These are phyloP conservation scores for Ustilago trichophora DNA, from an alignment of 1,284 basidiomycete species.

Conservation along the genomic window DNA sequence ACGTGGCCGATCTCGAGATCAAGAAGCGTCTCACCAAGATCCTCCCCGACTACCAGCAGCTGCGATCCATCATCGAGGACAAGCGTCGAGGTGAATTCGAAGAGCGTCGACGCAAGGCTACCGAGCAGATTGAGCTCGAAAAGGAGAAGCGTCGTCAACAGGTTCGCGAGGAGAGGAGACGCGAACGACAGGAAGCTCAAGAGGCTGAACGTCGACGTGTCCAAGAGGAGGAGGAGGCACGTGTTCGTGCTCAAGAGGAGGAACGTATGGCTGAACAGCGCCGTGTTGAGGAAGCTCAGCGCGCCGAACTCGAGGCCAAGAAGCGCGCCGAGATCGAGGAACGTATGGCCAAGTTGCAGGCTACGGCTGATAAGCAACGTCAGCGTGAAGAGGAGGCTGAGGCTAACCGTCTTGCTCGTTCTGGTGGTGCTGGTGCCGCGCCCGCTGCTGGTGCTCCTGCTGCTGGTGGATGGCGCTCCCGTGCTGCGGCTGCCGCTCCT, in stretches of 20 bases:
- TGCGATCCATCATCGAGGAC: constrained; percentile 73
- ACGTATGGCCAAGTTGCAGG: constrained; percentile 58
- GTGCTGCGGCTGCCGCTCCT: constrained; percentile 10
- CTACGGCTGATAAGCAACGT: constrained; percentile 55
- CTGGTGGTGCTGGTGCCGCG: constrained; percentile 12
- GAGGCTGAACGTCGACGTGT: constrained; percentile 55
- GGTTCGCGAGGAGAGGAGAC: constrained; percentile 40
- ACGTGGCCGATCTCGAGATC: constrained; percentile 77
- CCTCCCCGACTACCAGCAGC: constrained; percentile 77
- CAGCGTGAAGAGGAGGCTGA: constrained; percentile 57
- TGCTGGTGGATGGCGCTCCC: not conserved
- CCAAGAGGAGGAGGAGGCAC: constrained; percentile 52
- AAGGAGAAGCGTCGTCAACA: constrained; percentile 75
- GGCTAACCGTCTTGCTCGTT: constrained; percentile 20
- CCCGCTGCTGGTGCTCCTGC: constrained; percentile 7
- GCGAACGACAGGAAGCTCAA: constrained; percentile 50
- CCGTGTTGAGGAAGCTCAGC: constrained; percentile 55
- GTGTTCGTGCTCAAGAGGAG: constrained; percentile 41
- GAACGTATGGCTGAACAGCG: constrained; percentile 54
- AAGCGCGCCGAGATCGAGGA: constrained; percentile 65
- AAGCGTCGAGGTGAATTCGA: constrained; percentile 79
- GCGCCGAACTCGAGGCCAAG: constrained; percentile 61
- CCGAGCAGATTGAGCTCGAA: constrained; percentile 82
- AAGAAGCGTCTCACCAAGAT: constrained; percentile 82
- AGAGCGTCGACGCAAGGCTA: constrained; percentile 73